These are phyloP conservation scores for Fraxinus platypoda DNA, from an alignment of 305 asterid genomes.

Conservation along the genomic window DNA sequence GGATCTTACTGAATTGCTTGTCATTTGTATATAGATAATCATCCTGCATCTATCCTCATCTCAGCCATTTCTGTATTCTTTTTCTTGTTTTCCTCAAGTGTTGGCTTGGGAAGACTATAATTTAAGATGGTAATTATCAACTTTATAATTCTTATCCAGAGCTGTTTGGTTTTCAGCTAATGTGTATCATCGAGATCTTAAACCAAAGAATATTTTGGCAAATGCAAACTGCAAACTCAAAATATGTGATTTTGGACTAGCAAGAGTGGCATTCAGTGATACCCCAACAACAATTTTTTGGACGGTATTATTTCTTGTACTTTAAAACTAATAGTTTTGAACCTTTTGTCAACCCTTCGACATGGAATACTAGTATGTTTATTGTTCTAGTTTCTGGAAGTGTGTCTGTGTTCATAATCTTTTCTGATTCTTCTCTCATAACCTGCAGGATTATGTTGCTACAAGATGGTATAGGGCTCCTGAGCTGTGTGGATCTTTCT, in stretches of 20 bases:
- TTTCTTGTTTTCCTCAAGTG: not conserved
- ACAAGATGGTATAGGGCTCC: slow-evolving; percentile 68
- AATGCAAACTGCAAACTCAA: slow-evolving; percentile 98
- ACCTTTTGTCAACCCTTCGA: slow-evolving; percentile 8
- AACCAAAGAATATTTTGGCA: slow-evolving; percentile 96
- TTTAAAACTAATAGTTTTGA: slow-evolving; percentile 2
- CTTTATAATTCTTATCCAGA: slow-evolving; percentile 13
- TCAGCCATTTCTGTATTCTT: not conserved
- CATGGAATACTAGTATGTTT: not conserved
- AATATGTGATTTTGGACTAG: slow-evolving; percentile 92
- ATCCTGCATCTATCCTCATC: not conserved
- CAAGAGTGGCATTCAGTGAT: slow-evolving; percentile 91
- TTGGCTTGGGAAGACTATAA: not conserved
- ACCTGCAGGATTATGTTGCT: slow-evolving; percentile 52
- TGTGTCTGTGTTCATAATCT: slow-evolving; percentile 9
- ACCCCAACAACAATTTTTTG: slow-evolving; percentile 86
- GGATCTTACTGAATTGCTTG: not conserved
- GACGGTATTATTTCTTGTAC: slow-evolving; percentile 60
- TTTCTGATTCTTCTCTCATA: slow-evolving; percentile 14
- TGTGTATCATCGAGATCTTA: slow-evolving; percentile 93
- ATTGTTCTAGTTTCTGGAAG: not conserved
- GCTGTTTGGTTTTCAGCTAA: slow-evolving; percentile 63
- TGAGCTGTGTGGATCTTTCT: slow-evolving; percentile 71
- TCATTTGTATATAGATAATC: slow-evolving; percentile 2
- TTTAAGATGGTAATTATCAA: not conserved